Conservation (phyloP, 1,139 yeast species). For the Saccharomyces uvarum region DNA sequence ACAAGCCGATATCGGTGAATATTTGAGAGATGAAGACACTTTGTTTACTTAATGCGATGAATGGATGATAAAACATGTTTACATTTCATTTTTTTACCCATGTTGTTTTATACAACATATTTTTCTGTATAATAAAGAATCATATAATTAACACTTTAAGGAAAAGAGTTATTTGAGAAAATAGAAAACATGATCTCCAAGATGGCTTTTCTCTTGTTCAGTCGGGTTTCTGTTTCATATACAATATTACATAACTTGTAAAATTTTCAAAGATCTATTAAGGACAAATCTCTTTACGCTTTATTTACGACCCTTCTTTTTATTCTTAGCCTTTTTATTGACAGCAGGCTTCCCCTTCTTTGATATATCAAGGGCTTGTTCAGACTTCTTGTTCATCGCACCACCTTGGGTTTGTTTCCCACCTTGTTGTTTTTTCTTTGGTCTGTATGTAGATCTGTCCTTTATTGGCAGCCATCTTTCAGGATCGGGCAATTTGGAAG, state of each 20-base stretch:
- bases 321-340: constrained; percentile 25
- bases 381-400: constrained; percentile 47
- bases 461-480: constrained; percentile 91
- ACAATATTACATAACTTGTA: constrained; percentile 1
- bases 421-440: constrained; percentile 48
- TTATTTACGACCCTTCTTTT: constrained; percentile 31
- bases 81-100: background rate
- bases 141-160: background rate
- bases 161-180: background rate
- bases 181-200: constrained; percentile 4
- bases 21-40: constrained; percentile 95
- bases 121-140: background rate
- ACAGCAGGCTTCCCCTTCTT: constrained; percentile 36
- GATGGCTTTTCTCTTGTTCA: background rate
- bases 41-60: constrained; percentile 56
- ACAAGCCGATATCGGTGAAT: constrained; percentile 97
- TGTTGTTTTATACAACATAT: background rate
- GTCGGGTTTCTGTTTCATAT: background rate
- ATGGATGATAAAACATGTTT: background rate
- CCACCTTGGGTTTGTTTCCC: constrained; percentile 65
- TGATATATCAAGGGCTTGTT: constrained; percentile 36
- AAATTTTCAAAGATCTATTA: constrained; percentile 2
- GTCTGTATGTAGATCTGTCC: constrained; percentile 76
- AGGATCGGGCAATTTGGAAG: constrained; percentile 39
- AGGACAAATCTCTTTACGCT: background rate